Base-by-base conservation (phyloP, 805 yeast genomes). In the Ogataea kodamae region DNA sequence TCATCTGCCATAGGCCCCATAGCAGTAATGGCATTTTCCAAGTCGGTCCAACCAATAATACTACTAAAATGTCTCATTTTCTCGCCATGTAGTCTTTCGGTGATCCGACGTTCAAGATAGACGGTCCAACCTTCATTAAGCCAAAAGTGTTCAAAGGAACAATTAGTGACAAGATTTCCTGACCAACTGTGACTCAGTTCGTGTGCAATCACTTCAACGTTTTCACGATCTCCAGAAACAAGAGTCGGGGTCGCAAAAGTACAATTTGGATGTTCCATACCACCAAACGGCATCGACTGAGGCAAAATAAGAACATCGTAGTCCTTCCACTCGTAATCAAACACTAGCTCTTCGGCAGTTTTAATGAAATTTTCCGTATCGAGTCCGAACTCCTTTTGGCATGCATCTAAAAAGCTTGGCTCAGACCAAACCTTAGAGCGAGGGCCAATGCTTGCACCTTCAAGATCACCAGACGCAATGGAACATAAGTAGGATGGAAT, bases 101-200 rank as follows among this genome's bases (percentile, higher is more conserved):
- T 65, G 39, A 88, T 87, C 50, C 95, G 68, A 56, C 96, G 74
- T 61, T 88, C 96, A 22, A 88, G 61, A 57, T 88, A 88, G 23
- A 88, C 96, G 5, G 96, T 87, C 96, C 96, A 88, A 22, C 96
- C 96, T 64, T 88, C 96, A 57, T 88, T 88, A 46, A 88, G 72
- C 92, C 95, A 88, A 59, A 88, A 87, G 62, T 87, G 95, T 54
- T 85, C 89, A 92, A 95, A 88, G 0, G 92, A 81, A 50, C 81
- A 76, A 59, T 86, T 88, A 18, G 96, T 88, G 25, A 88, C 95
- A 45, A 87, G 70, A 54, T 88, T 88, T 26, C 96, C 96, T 2
- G 86, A 74, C 94, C 96, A 88, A 24, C 94, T 81, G 58, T 88
- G 96, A 1, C 95, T 89, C 46, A 88, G 70, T 59, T 88, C 96